Conservation (phyloP, 371 early-diverging fungal species). For the Syncephalis plumigaleata region DNA sequence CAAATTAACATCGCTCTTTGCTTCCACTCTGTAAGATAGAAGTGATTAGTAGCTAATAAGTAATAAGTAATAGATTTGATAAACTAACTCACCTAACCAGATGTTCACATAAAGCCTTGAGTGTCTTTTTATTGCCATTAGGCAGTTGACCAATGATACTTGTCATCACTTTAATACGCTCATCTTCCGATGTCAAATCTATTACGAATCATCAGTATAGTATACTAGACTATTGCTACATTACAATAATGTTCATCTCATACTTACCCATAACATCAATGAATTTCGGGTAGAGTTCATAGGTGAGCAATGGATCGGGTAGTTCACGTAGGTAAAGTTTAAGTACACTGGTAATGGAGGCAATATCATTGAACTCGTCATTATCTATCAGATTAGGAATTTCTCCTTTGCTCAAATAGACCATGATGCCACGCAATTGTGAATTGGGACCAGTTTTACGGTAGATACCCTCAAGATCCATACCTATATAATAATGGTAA, state of each 20-base stretch:
- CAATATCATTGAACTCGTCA: slow-evolving; percentile 34
- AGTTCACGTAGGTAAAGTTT: slow-evolving; percentile 88
- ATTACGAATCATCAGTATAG: too few relatives aligned
- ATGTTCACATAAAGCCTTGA: slow-evolving; percentile 40
- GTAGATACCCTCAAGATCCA: slow-evolving; percentile 84
- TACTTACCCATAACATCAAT: slow-evolving; percentile 40
- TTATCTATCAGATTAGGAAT: slow-evolving; percentile 28
- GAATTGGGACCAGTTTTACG: slow-evolving; percentile 79
- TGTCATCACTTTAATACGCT: slow-evolving; percentile 3
- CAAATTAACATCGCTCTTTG: slow-evolving; percentile 38
- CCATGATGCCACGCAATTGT: slow-evolving; percentile 48
- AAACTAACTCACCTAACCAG: slow-evolving; percentile 18
- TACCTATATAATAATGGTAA: slow-evolving; percentile 25
- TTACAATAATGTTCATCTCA: not conserved
- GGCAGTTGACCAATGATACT: slow-evolving; percentile 23
- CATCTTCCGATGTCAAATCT: slow-evolving; percentile 6
- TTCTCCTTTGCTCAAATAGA: slow-evolving; percentile 14
- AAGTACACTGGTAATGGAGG: slow-evolving; percentile 74
- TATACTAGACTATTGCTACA: too few relatives aligned
- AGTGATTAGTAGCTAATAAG: not conserved
- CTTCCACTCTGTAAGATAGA: slow-evolving; percentile 22
- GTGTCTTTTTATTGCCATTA: slow-evolving; percentile 27
- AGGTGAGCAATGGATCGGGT: slow-evolving; percentile 82
- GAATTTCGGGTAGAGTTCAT: slow-evolving; percentile 54
- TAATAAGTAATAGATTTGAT: slow-evolving; percentile 1